Conservation (phyloP, 208 protist genomes). For the Leishmania gerbilli region DNA sequence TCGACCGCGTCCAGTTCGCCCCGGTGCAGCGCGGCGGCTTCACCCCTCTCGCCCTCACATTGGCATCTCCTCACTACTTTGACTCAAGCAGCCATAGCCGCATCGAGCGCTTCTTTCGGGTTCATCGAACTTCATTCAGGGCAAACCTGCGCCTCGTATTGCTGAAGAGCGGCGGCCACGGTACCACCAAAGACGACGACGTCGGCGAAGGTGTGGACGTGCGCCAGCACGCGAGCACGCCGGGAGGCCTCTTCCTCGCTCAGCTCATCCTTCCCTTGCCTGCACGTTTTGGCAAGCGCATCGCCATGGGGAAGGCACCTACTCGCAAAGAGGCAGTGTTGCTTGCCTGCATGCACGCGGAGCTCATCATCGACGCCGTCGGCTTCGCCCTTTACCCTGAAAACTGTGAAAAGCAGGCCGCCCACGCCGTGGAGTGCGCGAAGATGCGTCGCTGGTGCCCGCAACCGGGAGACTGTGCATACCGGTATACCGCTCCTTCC, state of each 20-base stretch:
- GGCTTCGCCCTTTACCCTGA: constrained; percentile 77
- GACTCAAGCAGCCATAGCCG: constrained; percentile 54
- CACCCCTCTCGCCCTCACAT: constrained; percentile 49
- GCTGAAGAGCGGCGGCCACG: neutral
- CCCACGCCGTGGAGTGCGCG: constrained; percentile 70
- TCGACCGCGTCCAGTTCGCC: constrained; percentile 56
- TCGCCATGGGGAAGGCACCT: constrained; percentile 70
- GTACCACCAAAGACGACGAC: neutral
- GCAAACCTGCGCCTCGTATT: constrained; percentile 30
- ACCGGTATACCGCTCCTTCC: constrained; percentile 47
- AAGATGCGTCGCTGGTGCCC: constrained; percentile 76
- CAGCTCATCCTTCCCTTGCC: constrained; percentile 77
- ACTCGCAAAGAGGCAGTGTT: constrained; percentile 58
- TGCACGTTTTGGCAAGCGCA: constrained; percentile 64
- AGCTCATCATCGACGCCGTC: constrained; percentile 87
- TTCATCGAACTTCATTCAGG: constrained; percentile 41
- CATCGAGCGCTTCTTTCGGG: constrained; percentile 58
- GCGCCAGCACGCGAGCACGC: neutral
- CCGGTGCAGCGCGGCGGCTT: constrained; percentile 47
- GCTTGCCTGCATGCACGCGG: constrained; percentile 90
- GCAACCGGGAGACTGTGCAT: constrained; percentile 46
- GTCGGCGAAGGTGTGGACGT: neutral
- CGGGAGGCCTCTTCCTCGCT: constrained; percentile 44
- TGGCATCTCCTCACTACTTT: constrained; percentile 70
- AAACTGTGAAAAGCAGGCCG: constrained; percentile 39